These are phyloP conservation scores for Geotrichum citri-aurantii DNA, from an alignment of 1,139 yeast genomes.

Conservation along the genomic window DNA sequence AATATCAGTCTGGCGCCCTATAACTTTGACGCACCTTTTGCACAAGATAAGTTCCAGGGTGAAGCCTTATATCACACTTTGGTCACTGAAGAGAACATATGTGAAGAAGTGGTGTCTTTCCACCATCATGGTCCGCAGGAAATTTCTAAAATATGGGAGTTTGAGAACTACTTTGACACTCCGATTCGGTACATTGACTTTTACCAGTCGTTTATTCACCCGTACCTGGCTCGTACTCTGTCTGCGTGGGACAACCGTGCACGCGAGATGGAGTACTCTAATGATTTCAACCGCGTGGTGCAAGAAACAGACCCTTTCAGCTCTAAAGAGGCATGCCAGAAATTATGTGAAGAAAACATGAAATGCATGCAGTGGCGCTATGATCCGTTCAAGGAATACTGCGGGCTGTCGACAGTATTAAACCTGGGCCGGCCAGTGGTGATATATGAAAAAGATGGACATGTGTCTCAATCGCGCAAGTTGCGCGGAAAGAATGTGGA, in stretches of 20 bases:
- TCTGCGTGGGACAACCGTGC: conserved; percentile 31
- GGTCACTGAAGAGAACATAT: conserved; percentile 27
- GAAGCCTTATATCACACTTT: conserved; percentile 26
- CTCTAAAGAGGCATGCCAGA: conserved; percentile 24
- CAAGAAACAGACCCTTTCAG: conserved; percentile 21
- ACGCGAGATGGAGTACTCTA: conserved; percentile 15
- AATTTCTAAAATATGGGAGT: conserved; percentile 35
- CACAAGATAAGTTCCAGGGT: conserved; percentile 32
- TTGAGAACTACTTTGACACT: conserved; percentile 30
- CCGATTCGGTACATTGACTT: conserved; percentile 31
- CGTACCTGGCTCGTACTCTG: conserved; percentile 27
- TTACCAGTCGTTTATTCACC: conserved; percentile 34
- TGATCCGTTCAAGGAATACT: conserved; percentile 20
- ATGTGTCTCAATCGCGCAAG: not conserved
- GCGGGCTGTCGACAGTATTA: conserved; percentile 20
- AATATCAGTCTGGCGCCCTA: conserved; percentile 21
- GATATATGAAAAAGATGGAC: conserved; percentile 5
- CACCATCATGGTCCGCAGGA: conserved; percentile 35
- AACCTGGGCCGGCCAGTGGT: conserved; percentile 15
- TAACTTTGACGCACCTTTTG: conserved; percentile 21
- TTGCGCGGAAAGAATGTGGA: not conserved
- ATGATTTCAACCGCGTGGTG: conserved; percentile 12
- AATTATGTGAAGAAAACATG: conserved; percentile 23
- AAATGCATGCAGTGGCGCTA: conserved; percentile 30
- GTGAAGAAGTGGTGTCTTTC: conserved; percentile 33